These are phyloP conservation scores for Picochlorum sp. DNA, from an alignment of 139 green algal species.

Conservation along the genomic window DNA sequence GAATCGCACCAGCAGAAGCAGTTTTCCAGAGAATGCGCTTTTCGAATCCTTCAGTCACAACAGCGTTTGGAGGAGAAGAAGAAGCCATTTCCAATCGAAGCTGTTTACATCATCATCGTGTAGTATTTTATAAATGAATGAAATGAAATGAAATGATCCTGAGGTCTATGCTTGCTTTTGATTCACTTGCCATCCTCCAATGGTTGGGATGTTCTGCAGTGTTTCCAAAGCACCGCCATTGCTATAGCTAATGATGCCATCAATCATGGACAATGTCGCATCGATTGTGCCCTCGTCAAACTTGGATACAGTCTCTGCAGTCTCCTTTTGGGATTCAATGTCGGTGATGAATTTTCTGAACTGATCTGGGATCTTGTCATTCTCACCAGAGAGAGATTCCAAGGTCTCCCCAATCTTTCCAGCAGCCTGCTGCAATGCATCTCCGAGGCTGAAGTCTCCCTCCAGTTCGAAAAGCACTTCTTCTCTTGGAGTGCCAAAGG, in stretches of 20 bases:
- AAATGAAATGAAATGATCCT: not conserved
- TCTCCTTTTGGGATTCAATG: not conserved
- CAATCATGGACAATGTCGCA: not conserved
- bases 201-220: not conserved
- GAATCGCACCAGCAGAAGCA: too few species aligned
- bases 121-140: not conserved
- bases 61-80: too few species aligned
- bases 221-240: not conserved
- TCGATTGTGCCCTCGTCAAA: not conserved
- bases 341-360: not conserved
- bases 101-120: too few species aligned
- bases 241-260: not conserved
- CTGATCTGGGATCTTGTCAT: not conserved
- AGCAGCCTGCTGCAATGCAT: not conserved
- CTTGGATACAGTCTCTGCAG: conserved; percentile 1
- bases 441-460: not conserved
- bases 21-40: too few species aligned
- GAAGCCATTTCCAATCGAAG: too few species aligned
- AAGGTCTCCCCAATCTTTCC: not conserved
- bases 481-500: conserved; percentile 15
- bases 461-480: conserved; percentile 30
- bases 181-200: not conserved
- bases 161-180: not conserved
- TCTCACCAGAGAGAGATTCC: not conserved
- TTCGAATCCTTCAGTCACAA: too few species aligned